Base-by-base conservation (phyloP, 495 filamentous ascomycete genomes). In the Daldinia decipiens region DNA sequence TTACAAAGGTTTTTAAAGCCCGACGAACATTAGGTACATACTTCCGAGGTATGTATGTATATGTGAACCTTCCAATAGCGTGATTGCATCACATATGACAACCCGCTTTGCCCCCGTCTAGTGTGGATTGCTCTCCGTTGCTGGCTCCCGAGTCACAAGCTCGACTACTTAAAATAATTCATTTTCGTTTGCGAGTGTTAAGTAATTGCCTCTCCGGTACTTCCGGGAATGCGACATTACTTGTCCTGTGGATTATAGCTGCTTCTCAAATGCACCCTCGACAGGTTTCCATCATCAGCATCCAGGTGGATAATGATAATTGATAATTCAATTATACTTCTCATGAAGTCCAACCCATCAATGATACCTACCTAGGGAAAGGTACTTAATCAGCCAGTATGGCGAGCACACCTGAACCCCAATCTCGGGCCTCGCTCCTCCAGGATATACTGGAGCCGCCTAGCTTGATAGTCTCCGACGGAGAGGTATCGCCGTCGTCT, bases 401-500 rank as follows among this genome's bases (percentile, higher is more conserved):
- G 65, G 60, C 70, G 51, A 62, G 13, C 24, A 73, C 62, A 65
- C n/a, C 29, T 29, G 62, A 29, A 59, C 57, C 9, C 36, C 52
- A 57, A 38, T 21, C 57, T 26, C 58, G 4, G 62, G 61, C 15
- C 21, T 21, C 52, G 24, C 59, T 56, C 50, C 24, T 26, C 8
- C 52, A n/a, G 26, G 59, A 57, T 45, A 63, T 65, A 51, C 59
- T 36, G 56, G 59, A 70, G 17, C 70, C 67, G 19, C 55, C 52
- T 24, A 72, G 50, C 40, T 29, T 72, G 50, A 40, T 65, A 38
- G 27, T 67, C 32, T 55, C 63, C 11, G 75, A 75, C 29, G 70
- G 69, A 34, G 75, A 72, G 36, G 62, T 45, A 13, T 74, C 73
- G 4, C 73, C 72, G 38, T 71, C 71, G 3, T 75, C 67, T 17